Conservation (phyloP, 2,329 filamentous ascomycete genomes). For the Talaromyces sp. region DNA sequence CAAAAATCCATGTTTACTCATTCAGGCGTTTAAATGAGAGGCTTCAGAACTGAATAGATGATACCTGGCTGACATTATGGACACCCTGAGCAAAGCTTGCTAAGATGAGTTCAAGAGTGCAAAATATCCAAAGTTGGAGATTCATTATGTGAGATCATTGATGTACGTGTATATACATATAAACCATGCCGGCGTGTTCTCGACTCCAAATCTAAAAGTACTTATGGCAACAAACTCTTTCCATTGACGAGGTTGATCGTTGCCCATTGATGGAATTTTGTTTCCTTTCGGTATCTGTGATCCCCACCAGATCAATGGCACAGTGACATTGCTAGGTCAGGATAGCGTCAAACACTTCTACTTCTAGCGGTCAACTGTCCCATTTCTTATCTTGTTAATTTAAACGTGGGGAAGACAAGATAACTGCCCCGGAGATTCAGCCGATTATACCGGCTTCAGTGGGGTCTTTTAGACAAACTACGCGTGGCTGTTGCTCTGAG, state of each 20-base stretch:
- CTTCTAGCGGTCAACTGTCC: not conserved
- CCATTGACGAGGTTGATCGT: not conserved
- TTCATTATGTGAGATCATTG: not conserved
- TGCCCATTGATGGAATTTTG: not conserved
- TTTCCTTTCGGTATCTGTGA: not conserved
- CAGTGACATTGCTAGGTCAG: conserved; percentile 10
- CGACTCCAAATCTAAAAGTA: not conserved
- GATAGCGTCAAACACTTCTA: not conserved
- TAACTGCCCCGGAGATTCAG: not conserved
- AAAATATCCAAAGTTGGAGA: not conserved
- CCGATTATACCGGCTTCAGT: not conserved
- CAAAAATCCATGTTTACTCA: not conserved
- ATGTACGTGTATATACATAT: not conserved
- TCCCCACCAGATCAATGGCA: conserved; percentile 1
- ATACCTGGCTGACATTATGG: not conserved
- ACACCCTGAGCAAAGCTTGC: not conserved
- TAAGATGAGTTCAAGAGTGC: not conserved
- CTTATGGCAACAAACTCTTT: not conserved
- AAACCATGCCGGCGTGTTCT: not conserved
- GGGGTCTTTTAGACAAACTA: not conserved
- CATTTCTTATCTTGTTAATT: not conserved
- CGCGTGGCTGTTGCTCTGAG: not conserved
- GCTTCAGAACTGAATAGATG: not conserved
- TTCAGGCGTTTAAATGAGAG: not conserved
- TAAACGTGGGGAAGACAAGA: not conserved